These are phyloP conservation scores for Kuraishia capsulata DNA, from an alignment of 805 yeast genomes.

Conservation along the genomic window DNA sequence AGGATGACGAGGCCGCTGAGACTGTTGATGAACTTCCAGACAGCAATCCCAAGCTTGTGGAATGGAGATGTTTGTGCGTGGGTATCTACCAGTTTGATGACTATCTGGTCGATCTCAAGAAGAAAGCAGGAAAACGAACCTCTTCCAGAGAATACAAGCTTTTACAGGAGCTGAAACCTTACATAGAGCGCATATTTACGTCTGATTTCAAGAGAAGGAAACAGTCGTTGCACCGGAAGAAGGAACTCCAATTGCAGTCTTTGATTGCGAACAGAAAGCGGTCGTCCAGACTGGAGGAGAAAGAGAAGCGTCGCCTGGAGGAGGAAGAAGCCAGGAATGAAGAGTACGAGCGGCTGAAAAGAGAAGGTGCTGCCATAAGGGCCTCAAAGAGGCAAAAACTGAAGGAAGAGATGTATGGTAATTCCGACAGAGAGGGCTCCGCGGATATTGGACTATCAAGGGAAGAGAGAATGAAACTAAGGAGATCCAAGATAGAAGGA, in stretches of 20 bases:
- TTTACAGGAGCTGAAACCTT: slow-evolving; percentile 19
- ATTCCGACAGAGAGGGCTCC: slow-evolving; percentile 19
- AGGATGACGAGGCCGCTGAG: slow-evolving; percentile 16
- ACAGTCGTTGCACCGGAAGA: slow-evolving; percentile 43
- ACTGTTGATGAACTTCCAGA: slow-evolving; percentile 14
- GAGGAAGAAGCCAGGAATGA: slow-evolving; percentile 40
- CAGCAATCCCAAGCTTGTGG: slow-evolving; percentile 18
- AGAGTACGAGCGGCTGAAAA: slow-evolving; percentile 34
- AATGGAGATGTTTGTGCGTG: slow-evolving; percentile 31
- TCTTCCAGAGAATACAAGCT: slow-evolving; percentile 17
- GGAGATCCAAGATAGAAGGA: slow-evolving; percentile 4
- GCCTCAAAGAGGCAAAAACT: slow-evolving; percentile 30
- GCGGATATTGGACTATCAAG: slow-evolving; percentile 25
- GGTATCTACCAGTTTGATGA: slow-evolving; percentile 34
- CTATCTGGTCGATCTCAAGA: slow-evolving; percentile 20
- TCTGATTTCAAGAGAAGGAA: slow-evolving; percentile 47
- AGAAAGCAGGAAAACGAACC: slow-evolving; percentile 20
- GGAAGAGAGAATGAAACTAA: slow-evolving; percentile 16
- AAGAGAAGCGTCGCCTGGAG: slow-evolving; percentile 39
- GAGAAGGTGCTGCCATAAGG: slow-evolving; percentile 33
- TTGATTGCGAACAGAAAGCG: slow-evolving; percentile 62
- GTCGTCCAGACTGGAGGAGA: slow-evolving; percentile 65
- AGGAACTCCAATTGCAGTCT: slow-evolving; percentile 54
- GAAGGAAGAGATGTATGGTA: slow-evolving; percentile 16
- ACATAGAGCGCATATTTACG: slow-evolving; percentile 24